Base-by-base conservation (phyloP, 2,329 filamentous ascomycete genomes). In the Aspergillus fumigatiaffinis region DNA sequence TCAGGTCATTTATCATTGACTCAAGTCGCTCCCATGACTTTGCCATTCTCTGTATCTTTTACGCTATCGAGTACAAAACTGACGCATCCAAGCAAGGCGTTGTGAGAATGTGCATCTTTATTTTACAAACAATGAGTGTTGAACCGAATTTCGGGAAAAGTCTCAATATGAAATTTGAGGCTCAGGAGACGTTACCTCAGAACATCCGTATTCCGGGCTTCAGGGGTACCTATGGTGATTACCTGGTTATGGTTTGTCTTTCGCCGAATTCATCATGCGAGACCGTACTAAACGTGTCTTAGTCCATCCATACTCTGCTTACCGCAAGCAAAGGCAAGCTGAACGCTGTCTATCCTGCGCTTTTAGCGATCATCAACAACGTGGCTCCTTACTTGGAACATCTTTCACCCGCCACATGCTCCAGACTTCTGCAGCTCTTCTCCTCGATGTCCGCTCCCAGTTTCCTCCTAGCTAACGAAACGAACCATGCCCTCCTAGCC, bases 91-190 rank as follows among this genome's bases (percentile, higher is more conserved):
- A 93, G 72, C 92, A 97, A 73, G 94, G 94, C 0, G 82, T 97
- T 1, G 91, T 97, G 26, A 85, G 94, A 55, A 97, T 97, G 92
- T 97, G 94, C 74, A 88, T 95, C n/a, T 97, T 99, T 72, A 83
- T 97, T 47, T 78, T 99, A 44, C 94, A 99, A 75, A 97, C 94
- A 0, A 78, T 99, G 68, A 97, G 93, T 68, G 92, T 95, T 2
- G 94, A 97, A 75, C 84, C 88, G 55, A 92, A 89, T 61, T 97
- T 97, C 74, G 93, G 92, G 29, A 85, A 88, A 69, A 93, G 91
- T 66, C 80, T 99, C 52, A 97, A 97, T 76, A 92, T 91, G 74
- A 82, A 80, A 17, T 97, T 99, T 65, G 88, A 92, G 61, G 89
- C 87, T 1, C 93, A 97, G 71, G 92, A 97, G 54, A 92, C 90